Evolutionary conservation across 169 alveolate species (phyloP).

Genomic region (Plasmodium reichenowi): DNA sequence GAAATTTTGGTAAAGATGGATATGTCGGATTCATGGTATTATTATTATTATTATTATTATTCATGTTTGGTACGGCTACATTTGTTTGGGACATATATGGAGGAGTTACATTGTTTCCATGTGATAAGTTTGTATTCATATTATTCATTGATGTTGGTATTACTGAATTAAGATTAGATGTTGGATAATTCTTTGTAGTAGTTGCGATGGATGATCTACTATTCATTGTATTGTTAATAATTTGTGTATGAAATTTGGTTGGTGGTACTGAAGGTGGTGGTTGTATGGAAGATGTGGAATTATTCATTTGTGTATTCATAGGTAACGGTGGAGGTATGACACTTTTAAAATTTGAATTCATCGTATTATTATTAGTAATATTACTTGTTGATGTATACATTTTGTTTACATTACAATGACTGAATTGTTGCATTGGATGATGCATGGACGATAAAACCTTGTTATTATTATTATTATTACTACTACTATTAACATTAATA

Average conservation of each 20-base stretch:
- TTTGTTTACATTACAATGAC: constrained; percentile 2
- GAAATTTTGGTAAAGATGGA: constrained; percentile 15
- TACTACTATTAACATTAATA: neutral
- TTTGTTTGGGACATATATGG: neutral
- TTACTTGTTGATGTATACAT: neutral
- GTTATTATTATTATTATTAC: neutral
- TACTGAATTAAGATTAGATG: too few species aligned
- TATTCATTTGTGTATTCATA: too few species aligned
- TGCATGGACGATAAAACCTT: neutral
- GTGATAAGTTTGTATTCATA: neutral
- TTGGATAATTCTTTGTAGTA: neutral
- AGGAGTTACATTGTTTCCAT: neutral
- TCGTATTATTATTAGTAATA: too few species aligned
- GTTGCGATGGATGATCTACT: constrained; percentile 12
- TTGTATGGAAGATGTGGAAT: neutral
- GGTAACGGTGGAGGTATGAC: too few species aligned
- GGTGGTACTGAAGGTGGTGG: constrained; percentile 5
- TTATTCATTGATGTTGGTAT: constrained; percentile 19
- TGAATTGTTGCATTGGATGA: neutral
- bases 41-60: constrained; percentile 4
- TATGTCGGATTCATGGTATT: neutral
- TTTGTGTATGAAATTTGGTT: neutral
- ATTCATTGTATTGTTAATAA: neutral
- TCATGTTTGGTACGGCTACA: neutral
- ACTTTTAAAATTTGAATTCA: too few species aligned